Evolutionary conservation across 345 rosid species (phyloP), one percentile per base, ranked within the genome.

Genomic region (Salix viminalis): DNA sequence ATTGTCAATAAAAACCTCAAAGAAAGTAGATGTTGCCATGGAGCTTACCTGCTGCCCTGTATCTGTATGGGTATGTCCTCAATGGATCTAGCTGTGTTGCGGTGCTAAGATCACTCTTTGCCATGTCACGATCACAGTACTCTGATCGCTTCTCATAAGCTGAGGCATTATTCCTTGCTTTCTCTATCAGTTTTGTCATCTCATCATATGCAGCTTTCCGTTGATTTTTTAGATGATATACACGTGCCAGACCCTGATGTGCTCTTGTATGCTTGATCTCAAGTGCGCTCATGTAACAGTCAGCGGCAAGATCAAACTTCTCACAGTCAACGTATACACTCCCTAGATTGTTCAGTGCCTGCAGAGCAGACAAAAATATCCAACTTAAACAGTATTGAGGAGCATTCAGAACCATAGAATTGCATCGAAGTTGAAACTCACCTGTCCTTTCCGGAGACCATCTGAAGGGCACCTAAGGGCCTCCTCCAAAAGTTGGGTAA

Each of bases 391-490:
- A 52, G 42, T 10, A 56, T n/a, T 34, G 11, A 4, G 74, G 32
- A 28, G 30, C 50, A 46, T 32, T 50, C 52, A 65, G 60, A 67
- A 41, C 14, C 58, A n/a, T 39, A 44, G 70, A 30, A 65, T 54
- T 36, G 23, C 65, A 54, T 19, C 50, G 69, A 65, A 30, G 36
- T 24, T 30, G 69, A 65, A 72, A 79, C 85, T 78, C 83, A 94
- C 99, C 83, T 96, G 98, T 82, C 99, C 99, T 86, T 96, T 96
- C 16, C 97, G 91, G n/a, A 96, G 97, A 23, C 97, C 98, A 82
- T 96, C 99, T 16, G 97, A 96, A 65, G 99, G 98, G 79, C 99
- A 96, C 56, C 86, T 89, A 68, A 92, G 93, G 73, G 99, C 99
- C 81, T 96, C 98, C 78, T 91, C 94, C 10, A 92, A 85, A 83